These are phyloP conservation scores for Wickerhamomyces tratensis DNA, from an alignment of 805 yeast species.

Conservation along the genomic window DNA sequence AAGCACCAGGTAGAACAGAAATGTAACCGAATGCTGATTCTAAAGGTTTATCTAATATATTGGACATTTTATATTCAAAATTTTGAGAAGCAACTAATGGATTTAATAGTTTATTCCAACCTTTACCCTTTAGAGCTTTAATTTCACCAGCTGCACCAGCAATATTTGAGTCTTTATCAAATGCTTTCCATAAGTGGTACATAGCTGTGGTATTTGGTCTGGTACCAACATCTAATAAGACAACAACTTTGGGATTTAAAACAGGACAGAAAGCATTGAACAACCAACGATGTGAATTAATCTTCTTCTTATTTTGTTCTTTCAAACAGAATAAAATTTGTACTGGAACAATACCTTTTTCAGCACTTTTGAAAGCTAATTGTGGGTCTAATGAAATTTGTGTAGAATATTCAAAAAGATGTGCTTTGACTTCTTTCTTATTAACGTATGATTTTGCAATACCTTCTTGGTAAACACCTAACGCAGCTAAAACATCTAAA, in stretches of 20 bases:
- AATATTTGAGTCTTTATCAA: slow-evolving; percentile 90
- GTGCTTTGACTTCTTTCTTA: slow-evolving; percentile 86
- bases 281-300: slow-evolving; percentile 96
- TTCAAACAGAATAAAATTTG: slow-evolving; percentile 89
- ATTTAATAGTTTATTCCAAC: slow-evolving; percentile 70
- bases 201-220: slow-evolving; percentile 82
- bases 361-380: slow-evolving; percentile 82
- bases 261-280: slow-evolving; percentile 92
- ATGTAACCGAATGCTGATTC: slow-evolving; percentile 92
- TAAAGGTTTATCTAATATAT: slow-evolving; percentile 87
- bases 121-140: slow-evolving; percentile 88
- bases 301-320: slow-evolving; percentile 86
- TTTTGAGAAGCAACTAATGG: slow-evolving; percentile 95
- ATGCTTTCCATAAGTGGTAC: slow-evolving; percentile 95
- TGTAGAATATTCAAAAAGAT: slow-evolving; percentile 91
- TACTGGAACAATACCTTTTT: slow-evolving; percentile 87
- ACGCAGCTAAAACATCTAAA: slow-evolving; percentile 79
- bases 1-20: slow-evolving; percentile 90
- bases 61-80: slow-evolving; percentile 96
- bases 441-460: slow-evolving; percentile 93
- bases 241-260: slow-evolving; percentile 83
- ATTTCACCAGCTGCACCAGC: slow-evolving; percentile 99
- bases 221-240: slow-evolving; percentile 94
- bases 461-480: slow-evolving; percentile 96
- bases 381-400: slow-evolving; percentile 89